These are phyloP conservation scores for Pisolithus microcarpus DNA, from an alignment of 768 basidiomycete species.

Conservation along the genomic window DNA sequence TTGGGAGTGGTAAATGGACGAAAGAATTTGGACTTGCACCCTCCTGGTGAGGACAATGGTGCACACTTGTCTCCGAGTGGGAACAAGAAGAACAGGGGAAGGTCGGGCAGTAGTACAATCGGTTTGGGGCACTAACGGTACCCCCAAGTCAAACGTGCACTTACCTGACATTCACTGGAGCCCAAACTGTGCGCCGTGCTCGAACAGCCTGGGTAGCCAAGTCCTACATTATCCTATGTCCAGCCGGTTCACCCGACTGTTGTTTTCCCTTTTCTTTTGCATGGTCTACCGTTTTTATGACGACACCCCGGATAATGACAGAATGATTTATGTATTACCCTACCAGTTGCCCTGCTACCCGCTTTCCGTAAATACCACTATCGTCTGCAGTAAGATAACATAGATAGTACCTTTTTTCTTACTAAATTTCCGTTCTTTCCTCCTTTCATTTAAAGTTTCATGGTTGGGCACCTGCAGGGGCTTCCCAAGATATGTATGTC, in stretches of 20 bases:
- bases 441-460: not conserved
- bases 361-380: not conserved
- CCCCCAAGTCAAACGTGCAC: not conserved
- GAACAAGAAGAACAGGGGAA: slow-evolving; percentile 19
- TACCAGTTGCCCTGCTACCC: slow-evolving; percentile 12
- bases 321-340: not conserved
- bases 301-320: slow-evolving; percentile 17
- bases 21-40: slow-evolving; percentile 34
- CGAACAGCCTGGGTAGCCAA: not conserved
- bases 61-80: slow-evolving; percentile 11
- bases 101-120: slow-evolving; percentile 22
- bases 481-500: too few species aligned
- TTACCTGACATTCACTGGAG: not conserved
- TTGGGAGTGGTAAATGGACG: slow-evolving; percentile 35
- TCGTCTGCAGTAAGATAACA: not conserved
- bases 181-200: not conserved
- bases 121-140: slow-evolving; percentile 14
- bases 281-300: slow-evolving; percentile 19
- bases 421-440: not conserved
- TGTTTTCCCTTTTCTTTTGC: slow-evolving; percentile 7
- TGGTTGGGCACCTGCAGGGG: not conserved
- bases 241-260: slow-evolving; percentile 1
- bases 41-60: slow-evolving; percentile 13
- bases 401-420: not conserved
- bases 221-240: slow-evolving; percentile 4